phyloP scores from a whole-genome alignment of 768 basidiomycete species.

The Pholiota molesta region DNA sequence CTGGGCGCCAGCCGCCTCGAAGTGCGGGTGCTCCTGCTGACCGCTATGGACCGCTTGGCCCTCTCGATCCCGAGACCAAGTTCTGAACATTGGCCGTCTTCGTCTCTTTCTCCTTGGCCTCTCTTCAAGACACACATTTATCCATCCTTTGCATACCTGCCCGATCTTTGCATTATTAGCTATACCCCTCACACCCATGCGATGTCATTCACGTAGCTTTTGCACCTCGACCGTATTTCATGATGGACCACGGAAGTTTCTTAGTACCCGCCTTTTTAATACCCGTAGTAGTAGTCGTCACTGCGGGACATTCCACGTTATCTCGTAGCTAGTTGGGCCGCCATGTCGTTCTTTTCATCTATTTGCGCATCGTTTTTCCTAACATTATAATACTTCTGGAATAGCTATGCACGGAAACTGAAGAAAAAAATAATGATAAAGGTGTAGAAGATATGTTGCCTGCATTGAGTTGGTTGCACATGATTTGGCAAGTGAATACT shows the following conservation, averaged over 20 bases:
- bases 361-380: conserved; percentile 17
- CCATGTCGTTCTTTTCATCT: conserved; percentile 20
- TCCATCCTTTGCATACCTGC: conserved; percentile 12
- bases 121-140: conserved; percentile 22
- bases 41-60: conserved; percentile 59
- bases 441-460: neutral
- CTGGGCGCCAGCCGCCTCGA: conserved; percentile 3
- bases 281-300: conserved; percentile 25
- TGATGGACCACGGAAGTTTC: conserved; percentile 37
- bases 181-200: conserved; percentile 38
- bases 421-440: neutral
- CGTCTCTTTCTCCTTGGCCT: conserved; percentile 21
- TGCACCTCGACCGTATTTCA: conserved; percentile 20
- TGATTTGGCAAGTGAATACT: neutral
- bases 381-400: conserved; percentile 16
- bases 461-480: neutral
- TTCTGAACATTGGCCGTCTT: conserved; percentile 38
- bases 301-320: conserved; percentile 16
- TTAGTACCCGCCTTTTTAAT: conserved; percentile 37
- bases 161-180: conserved; percentile 33
- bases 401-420: neutral
- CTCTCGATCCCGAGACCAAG: conserved; percentile 60
- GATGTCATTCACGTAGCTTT: conserved; percentile 32
- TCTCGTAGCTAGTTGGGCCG: conserved; percentile 2
- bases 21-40: conserved; percentile 18